Evolutionary conservation across 192 early-diverging fungal genomes (phyloP), one percentile per base, ranked within the genome.

Genomic region (Backusella tuberculispora): DNA sequence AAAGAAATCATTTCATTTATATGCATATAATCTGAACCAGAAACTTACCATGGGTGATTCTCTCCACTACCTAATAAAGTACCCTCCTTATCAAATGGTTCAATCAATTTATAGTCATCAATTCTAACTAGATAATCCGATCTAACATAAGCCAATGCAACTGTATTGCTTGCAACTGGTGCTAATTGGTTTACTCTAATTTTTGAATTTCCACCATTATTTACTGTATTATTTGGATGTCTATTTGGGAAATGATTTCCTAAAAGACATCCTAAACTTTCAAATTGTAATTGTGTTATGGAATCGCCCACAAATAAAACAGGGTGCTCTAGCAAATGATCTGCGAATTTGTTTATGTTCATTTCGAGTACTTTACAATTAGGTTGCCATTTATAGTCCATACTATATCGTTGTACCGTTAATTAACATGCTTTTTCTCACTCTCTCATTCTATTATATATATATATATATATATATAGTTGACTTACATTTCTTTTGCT

Each of bases 251-350:
- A 42, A 50, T 78, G 26, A 26, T 76, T 19, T 4, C 81, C 76
- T 24, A 78, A 41, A 17, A 78, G 19, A 44, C 81, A 82, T 10
- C 29, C 53, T 44, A 82, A 34, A 50, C 73, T 78, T 43, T 76
- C 77, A 43, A 63, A 78, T 64, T 82, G 81, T 15, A 78, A 38
- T 34, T 78, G 72, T 46, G 76, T 78, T 34, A 82, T 78, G 9
- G 77, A 78, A 37, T 82, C 81, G 24, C 81, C 81, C 15, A 82
- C 66, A 10, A 82, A 63, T 29, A 82, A 64, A 8, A 82, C 29
- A 13, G 81, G 77, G 26, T 82, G 72, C 8, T 75, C 63, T 38
- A 63, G 42, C 17, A 82, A 41, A n/a, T 82, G 81, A 3, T 66
- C 38, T 42, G 76, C 53, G 17, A 82, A 46, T 13, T 38, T 19